Base-by-base conservation (phyloP, 257 asterid genomes). In the Solanum corneliomulleri region DNA sequence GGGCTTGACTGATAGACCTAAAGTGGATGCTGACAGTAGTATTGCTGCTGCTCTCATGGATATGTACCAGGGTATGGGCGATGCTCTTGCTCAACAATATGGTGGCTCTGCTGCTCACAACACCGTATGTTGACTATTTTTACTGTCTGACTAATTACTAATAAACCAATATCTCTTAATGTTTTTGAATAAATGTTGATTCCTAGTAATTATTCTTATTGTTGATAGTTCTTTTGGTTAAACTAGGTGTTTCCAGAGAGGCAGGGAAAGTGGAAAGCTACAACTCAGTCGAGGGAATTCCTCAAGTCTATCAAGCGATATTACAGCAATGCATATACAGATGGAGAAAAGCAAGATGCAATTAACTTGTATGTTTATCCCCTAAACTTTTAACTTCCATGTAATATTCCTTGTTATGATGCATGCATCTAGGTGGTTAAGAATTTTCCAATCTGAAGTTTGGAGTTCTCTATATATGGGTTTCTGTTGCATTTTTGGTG, bases 31-130 rank as follows among this genome's bases (percentile, higher is more conserved):
- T 84, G 98, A 95, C 91, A 97, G 99, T 88, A 97, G 97, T 91
- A 94, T 97, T 88, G 99, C 99, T 82, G 98, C 98, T 91, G 98
- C 98, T 78, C 96, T 97, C 84, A 97, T 97, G 99, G 99, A 95
- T 90, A 97, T 97, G 99, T 97, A 97, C 90, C 98, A 94, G 94
- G 90, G 94, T 89, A 97, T 95, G 99, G 99, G 99, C 84, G 99
- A 97, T 91, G 99, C 99, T 71, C 92, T 97, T 90, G 99, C 99
- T 20, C 99, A 97, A 88, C 99, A 97, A 85, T 97, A 97, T 92
- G 98, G 99, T 86, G 99, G 99, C 91, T 97, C 99, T 23, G 99
- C 98, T 39, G 99, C 99, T 56, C 99, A 97, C 90, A 97, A 97
- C 89, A 95, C 96, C 41, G 99, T 97, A 93, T 87, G 91, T 68